Evolutionary conservation across 1,139 yeast genomes (phyloP), one percentile per base, ranked within the genome.

Genomic region (Geotrichum carabidarum): DNA sequence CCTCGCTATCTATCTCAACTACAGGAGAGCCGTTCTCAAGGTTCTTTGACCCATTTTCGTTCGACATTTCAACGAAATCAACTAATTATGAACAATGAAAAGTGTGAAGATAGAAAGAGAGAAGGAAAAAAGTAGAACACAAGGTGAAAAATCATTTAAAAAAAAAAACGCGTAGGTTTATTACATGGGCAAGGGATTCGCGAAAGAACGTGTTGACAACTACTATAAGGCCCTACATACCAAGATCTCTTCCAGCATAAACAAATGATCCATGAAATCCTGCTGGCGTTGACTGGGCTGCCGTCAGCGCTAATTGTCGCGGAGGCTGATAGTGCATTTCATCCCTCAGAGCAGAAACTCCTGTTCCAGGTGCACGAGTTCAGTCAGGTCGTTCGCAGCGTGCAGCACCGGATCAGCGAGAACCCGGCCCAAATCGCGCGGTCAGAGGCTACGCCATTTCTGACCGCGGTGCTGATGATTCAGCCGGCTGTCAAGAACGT

Each of bases 241-340:
- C 14, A 34, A 34, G 12, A 34, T 11, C 37, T 34, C 12, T 11
- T 11, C 37, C 37, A 34, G 37, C 37, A 34, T 7, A n/a, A 34
- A 34, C n/a, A 11, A 32, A 57, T 57, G 59, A 51, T 57, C 34
- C 59, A 57, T 45, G 59, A 57, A 47, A 47, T 57, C 9, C 48
- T 57, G 8, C 43, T 57, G 27, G 63, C 62, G 8, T 51, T 65
- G 47, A 62, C 65, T 5, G 68, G 68, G 11, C 57, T 58, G 42
- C 57, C 56, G 40, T 63, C 68, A 36, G 55, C 61, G 8, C 35
- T 63, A 17, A 50, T 62, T n/a, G 53, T 55, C 11, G 43, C 53
- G 5, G 48, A 54, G 5, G 8, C 48, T 6, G 41, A 47, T 8
- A 37, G 44, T 17, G 46, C 55, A 5, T 53, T 60, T 38, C 58